Conservation (phyloP, 1,284 basidiomycete species). For the Hymenochaete sp. region DNA sequence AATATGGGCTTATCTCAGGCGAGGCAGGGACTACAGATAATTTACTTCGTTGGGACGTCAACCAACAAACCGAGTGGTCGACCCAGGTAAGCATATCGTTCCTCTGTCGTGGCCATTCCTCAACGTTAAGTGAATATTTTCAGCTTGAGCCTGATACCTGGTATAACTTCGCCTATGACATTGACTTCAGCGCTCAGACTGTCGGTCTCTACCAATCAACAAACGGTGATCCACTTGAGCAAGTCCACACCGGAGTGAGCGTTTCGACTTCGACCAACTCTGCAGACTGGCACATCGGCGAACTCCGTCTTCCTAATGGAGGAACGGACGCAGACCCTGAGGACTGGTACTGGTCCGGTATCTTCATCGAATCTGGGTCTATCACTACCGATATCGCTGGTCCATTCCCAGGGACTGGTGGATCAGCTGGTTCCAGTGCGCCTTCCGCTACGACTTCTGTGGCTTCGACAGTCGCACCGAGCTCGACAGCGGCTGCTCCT, state of each 20-base stretch:
- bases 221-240: conserved; percentile 17
- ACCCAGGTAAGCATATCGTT: no score
- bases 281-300: conserved; percentile 24
- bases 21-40: conserved; percentile 20
- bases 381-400: conserved; percentile 19
- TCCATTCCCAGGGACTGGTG: conserved; percentile 12
- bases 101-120: conserved; percentile 12
- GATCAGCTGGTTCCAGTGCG: not conserved
- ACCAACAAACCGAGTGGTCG: conserved; percentile 18
- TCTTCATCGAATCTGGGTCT: conserved; percentile 19
- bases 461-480: conserved; percentile 5
- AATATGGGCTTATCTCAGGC: conserved; percentile 23
- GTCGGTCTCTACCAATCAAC: conserved; percentile 23
- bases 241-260: conserved; percentile 19
- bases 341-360: conserved; percentile 23
- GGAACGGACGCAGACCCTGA: conserved; percentile 19
- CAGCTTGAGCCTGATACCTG: conserved; percentile 21
- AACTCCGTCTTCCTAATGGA: conserved; percentile 21
- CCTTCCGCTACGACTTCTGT: not conserved
- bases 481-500: conserved; percentile 3
- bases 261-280: conserved; percentile 22
- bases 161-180: conserved; percentile 24
- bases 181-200: conserved; percentile 21
- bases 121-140: conserved; percentile 18
- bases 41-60: conserved; percentile 21